Conservation (phyloP, 2,329 filamentous ascomycete genomes). For the Cytospora leucostoma region DNA sequence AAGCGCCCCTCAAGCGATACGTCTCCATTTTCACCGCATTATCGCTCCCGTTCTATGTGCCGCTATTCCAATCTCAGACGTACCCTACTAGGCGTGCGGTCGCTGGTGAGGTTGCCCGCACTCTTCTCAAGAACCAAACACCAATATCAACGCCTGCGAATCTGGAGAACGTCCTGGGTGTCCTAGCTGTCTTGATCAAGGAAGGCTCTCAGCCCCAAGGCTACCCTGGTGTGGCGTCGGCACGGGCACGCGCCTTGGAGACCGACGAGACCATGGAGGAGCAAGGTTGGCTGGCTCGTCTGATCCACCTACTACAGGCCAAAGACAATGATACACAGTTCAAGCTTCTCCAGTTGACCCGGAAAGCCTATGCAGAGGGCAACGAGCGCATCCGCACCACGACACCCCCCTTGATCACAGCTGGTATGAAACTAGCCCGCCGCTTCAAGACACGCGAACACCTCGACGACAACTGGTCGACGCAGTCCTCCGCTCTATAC, state of each 20-base stretch:
- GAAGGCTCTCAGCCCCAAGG: slow-evolving; percentile 87
- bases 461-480: slow-evolving; percentile 66
- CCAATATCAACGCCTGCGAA: slow-evolving; percentile 76
- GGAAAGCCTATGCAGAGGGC: slow-evolving; percentile 85
- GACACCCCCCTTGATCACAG: slow-evolving; percentile 87
- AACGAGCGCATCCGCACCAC: slow-evolving; percentile 97
- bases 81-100: slow-evolving; percentile 91
- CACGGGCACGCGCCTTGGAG: slow-evolving; percentile 71
- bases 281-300: slow-evolving; percentile 92
- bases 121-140: slow-evolving; percentile 79
- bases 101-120: slow-evolving; percentile 83
- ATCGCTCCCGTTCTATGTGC: slow-evolving; percentile 87
- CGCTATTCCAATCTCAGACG: slow-evolving; percentile 85
- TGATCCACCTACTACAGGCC: slow-evolving; percentile 83
- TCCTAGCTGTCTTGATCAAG: slow-evolving; percentile 88
- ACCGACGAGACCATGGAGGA: slow-evolving; percentile 98
- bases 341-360: slow-evolving; percentile 83
- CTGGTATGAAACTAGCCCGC: slow-evolving; percentile 84
- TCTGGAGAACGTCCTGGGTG: slow-evolving; percentile 84
- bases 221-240: slow-evolving; percentile 78
- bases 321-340: slow-evolving; percentile 92
- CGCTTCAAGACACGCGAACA: slow-evolving; percentile 90
- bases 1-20: slow-evolving; percentile 87
- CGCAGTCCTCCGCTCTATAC: slow-evolving; percentile 75
- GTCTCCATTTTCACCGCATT: slow-evolving; percentile 95